Base-by-base conservation (phyloP, 2,329 filamentous ascomycete genomes). In the Hypoxylon sp. region DNA sequence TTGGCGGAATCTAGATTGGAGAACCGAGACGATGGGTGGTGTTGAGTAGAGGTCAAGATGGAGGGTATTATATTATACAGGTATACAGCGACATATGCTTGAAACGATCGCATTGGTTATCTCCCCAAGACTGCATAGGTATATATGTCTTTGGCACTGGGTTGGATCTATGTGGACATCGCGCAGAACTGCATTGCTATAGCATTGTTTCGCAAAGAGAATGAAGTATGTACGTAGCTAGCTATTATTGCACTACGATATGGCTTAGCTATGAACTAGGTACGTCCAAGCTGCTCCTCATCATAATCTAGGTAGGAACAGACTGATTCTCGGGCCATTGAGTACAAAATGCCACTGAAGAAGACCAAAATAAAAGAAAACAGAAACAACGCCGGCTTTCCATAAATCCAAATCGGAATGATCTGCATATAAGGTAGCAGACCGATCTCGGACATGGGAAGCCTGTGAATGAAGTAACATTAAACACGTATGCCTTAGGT, bases 21-120 rank as follows among this genome's bases (percentile, higher is more conserved):
- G 20, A 27, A 27, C 14, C 5, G 82, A 71, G 14, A 49, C 11
- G n/a, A 31, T 8, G 14, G 25, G 25, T 27, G 5, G 27, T 20
- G 48, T 7, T 10, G 20, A 31, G n/a, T 22, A 13, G 33, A 20
- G 14, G 33, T 30, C 33, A 17, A 61, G 37, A 40, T 25, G 17
- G 51, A 22, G 17, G 10, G 13, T 20, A 42, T 17, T 5, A 42
- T 20, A 42, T 22, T n/a, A 25, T 40, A 50, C 27, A 27, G 25
- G 25, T 48, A 51, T 42, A 31, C 22, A 50, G 57, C 46, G 25
- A 30, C 48, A 6, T 58, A 54, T 60, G 54, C 22, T 35, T 17
- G 13, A 44, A 8, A 31, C 30, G 25, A 58, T 13, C 31, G 40
- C 46, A 33, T 55, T 25, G 35, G n/a, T 57, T n/a, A 42, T 22